Evolutionary conservation across 306 rosid genomes (phyloP), one percentile per base, ranked within the genome.

Genomic region (Biancaea sappan): DNA sequence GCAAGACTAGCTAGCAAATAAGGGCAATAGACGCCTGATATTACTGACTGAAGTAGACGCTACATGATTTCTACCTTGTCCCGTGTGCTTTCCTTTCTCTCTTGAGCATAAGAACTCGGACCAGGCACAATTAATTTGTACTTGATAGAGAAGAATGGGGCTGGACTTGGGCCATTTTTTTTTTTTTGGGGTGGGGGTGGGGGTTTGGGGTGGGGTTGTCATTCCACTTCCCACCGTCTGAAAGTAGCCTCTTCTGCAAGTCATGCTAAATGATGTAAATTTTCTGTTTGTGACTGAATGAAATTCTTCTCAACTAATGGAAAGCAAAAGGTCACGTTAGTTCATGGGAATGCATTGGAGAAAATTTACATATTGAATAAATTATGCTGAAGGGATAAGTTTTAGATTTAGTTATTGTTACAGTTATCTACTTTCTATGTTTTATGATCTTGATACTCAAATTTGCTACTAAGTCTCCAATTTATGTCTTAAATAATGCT

Each of bases 401-500:
- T 73, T 9, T n/a, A 9, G 4, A 4, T 56, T 50, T 19, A 4
- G n/a, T 15, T 22, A n/a, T 13, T 22, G 6, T 13, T 11, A 9
- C 2, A 14, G 32, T 11, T 50, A 13, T 38, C 15, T 40, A 16
- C 18, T 26, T n/a, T 35, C 35, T 22, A 5, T 53, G 19, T 24
- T 35, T 32, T 57, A 62, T 43, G 40, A 41, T 59, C 50, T 61
- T 51, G 50, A 37, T 61, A 6, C 37, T 66, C 14, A 12, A 48
- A 13, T 60, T 34, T 35, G 43, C 10, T 25, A 63, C 22, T 14
- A 58, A 16, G 6, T 44, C 51, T 43, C 61, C 38, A 76, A 25
- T 24, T 76, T 32, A 77, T 44, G 70, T 46, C 75, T 28, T 56
- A 71, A 34, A 61, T 63, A 35, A 25, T 76, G 48, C 61, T 40